A percentile compares a stretch with the other conserved stretches of the same genome.
These are phyloP conservation scores for Peronosclerospora sorghi DNA, from an alignment of 352 stramenopile species.

Conservation along the genomic window DNA sequence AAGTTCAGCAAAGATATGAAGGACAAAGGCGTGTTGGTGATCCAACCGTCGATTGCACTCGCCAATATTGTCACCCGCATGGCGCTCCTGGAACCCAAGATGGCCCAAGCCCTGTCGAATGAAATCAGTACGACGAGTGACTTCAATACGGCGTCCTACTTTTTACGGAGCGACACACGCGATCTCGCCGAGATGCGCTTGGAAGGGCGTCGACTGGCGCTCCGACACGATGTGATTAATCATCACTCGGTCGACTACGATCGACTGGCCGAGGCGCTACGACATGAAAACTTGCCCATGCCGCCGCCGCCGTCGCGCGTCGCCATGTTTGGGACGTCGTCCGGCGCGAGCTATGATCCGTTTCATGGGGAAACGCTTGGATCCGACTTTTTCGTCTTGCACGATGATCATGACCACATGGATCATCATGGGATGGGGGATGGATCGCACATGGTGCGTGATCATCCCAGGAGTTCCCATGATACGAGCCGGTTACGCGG, in stretches of 20 bases:
- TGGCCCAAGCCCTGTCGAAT: constrained; percentile 27
- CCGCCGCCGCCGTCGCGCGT: constrained; percentile 44
- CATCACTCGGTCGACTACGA: constrained; percentile 58
- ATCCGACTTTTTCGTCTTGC: background rate
- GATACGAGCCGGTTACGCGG: no score
- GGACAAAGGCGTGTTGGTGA: constrained; percentile 23
- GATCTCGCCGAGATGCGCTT: constrained; percentile 34
- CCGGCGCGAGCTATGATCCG: constrained; percentile 31
- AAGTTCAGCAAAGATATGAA: constrained; percentile 39
- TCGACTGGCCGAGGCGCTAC: constrained; percentile 24
- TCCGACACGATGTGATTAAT: constrained; percentile 49
- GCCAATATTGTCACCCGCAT: constrained; percentile 61
- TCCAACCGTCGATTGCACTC: constrained; percentile 56
- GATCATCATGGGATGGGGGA: background rate
- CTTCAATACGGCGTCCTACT: constrained; percentile 49
- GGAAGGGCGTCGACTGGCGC: constrained; percentile 26
- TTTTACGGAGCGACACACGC: constrained; percentile 28
- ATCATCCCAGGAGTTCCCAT: background rate
- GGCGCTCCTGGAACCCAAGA: constrained; percentile 39
- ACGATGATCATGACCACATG: background rate
- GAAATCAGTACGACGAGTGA: constrained; percentile 41
- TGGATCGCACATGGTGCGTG: background rate
- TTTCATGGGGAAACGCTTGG: constrained; percentile 14
- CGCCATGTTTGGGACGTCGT: constrained; percentile 59
- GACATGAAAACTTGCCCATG: constrained; percentile 24